Evolutionary conservation across 495 filamentous ascomycete genomes (phyloP).

Genomic region (Xylaria longipes): DNA sequence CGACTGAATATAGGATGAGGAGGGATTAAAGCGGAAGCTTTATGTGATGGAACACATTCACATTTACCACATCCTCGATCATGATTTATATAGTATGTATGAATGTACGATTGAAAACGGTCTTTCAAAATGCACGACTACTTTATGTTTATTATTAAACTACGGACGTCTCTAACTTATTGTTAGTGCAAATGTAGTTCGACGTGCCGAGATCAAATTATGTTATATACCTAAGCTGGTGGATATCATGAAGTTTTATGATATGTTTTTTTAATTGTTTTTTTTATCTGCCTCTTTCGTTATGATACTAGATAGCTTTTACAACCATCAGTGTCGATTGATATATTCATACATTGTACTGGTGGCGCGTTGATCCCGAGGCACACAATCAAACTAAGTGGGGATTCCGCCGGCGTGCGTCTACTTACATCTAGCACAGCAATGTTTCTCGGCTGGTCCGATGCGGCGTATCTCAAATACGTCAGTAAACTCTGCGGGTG

Average conservation of each 20-base stretch:
- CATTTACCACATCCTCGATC: neutral
- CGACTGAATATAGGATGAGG: neutral
- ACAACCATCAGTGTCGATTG: neutral
- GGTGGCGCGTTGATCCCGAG: neutral
- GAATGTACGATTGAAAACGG: conserved; percentile 25
- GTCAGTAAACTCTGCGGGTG: neutral
- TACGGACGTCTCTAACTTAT: neutral
- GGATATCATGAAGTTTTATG: no score
- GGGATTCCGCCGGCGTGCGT: neutral
- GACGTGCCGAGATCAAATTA: neutral
- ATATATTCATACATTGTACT: neutral
- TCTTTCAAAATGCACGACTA: neutral
- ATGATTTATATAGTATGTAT: conserved; percentile 21
- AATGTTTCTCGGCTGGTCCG: neutral
- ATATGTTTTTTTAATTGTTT: no score
- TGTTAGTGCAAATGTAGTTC: neutral
- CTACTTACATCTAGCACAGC: neutral
- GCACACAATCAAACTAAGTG: conserved; percentile 8
- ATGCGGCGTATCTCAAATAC: neutral
- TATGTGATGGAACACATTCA: conserved; percentile 14
- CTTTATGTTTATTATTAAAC: neutral
- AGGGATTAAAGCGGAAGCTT: neutral
- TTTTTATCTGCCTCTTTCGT: no score
- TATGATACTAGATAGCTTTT: no score
- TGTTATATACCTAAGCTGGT: neutral